These are phyloP conservation scores for Blumeriella jaapii DNA, from an alignment of 2,329 filamentous ascomycete species.

Conservation along the genomic window DNA sequence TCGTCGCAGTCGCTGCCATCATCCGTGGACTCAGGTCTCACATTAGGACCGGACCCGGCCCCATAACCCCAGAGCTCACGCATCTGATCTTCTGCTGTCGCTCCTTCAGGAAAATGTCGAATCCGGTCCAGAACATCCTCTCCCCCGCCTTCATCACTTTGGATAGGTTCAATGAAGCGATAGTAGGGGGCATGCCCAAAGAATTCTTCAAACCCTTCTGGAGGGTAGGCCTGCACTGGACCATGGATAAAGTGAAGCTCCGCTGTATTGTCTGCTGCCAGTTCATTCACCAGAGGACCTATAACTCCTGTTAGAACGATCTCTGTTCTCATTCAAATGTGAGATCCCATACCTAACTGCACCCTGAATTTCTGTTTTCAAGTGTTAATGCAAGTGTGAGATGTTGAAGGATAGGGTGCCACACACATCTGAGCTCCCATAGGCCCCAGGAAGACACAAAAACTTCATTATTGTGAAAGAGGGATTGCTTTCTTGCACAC, in stretches of 20 bases:
- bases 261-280: constrained; percentile 34
- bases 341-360: constrained; percentile 38
- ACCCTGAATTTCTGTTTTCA: too few relatives aligned
- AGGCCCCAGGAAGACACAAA: too few relatives aligned
- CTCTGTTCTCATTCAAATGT: too few relatives aligned
- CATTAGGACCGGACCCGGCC: background rate
- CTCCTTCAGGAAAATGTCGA: constrained; percentile 22
- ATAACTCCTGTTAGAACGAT: constrained; percentile 9
- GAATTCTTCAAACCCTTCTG: constrained; percentile 43
- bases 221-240: constrained; percentile 37
- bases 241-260: constrained; percentile 42
- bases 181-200: constrained; percentile 44
- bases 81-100: constrained; percentile 23
- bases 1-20: constrained; percentile 7
- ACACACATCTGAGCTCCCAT: too few relatives aligned
- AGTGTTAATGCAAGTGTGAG: too few relatives aligned
- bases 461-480: too few relatives aligned
- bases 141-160: constrained; percentile 18
- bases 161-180: constrained; percentile 41
- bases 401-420: too few relatives aligned
- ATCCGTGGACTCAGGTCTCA: constrained; percentile 6
- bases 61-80: constrained; percentile 17
- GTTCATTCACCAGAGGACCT: constrained; percentile 39
- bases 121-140: constrained; percentile 23
- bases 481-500: too few relatives aligned